Evolutionary conservation across 2,329 filamentous ascomycete species (phyloP), one percentile per base, ranked within the genome.

Genomic region (Gyromitra esculenta): DNA sequence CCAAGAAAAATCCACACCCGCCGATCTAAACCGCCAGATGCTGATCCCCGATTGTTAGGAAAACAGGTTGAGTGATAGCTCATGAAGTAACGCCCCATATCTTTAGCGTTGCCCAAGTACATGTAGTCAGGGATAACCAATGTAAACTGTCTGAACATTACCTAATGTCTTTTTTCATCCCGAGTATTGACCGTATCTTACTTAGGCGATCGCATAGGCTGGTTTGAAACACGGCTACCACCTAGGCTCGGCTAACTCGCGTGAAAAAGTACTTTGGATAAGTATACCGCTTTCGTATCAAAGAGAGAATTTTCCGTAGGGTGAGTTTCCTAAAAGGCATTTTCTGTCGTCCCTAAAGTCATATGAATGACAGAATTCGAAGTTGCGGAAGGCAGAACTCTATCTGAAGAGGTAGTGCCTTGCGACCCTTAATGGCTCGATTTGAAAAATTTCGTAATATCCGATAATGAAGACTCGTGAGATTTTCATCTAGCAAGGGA

Each of bases 171-270:
- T 13, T 56, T 56, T 56, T 31, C 15, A 35, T 56, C 6, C 15
- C 9, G 9, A 18, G 25, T 56, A 4, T 15, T 35, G 21, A 18
- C 11, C 9, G 8, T 15, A 31, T 21, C n/a, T 8, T 62, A 5
- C 18, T n/a, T 18, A 11, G 21, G 31, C 13, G 63, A 54, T 35
- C 13, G 5, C 7, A 54, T 57, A 68, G 64, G 45, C 50, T 43
- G 50, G 64, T 68, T 68, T 31, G 50, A 56, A 68, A 68, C 45
- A 68, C 6, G 50, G 39, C 64, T 56, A 54, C 25, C 8, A 57
- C 7, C 64, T 43, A 35, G 45, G 50, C n/a, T 52, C 50, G 50
- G 50, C n/a, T 56, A 56, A 18, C 8, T 15, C 52, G 21, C 52
- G 31, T 13, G n/a, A 56, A 56, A 56, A 56, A 56, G 52, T 56